phyloP scores from a whole-genome alignment of 129 eudicot genomes.

The Gnaphalium uliginosum region DNA sequence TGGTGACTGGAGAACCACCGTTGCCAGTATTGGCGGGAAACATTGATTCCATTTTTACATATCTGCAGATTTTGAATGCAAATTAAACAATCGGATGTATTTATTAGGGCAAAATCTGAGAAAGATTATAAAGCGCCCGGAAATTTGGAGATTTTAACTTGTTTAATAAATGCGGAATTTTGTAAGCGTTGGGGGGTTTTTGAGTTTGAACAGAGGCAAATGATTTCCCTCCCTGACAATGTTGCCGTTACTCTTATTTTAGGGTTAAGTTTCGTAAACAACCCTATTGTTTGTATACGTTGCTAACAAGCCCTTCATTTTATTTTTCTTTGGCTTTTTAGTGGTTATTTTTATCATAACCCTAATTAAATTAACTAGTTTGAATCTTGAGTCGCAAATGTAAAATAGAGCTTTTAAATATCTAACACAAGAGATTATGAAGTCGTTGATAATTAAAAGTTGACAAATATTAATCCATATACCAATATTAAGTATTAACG shows the following conservation, averaged over 20 bases:
- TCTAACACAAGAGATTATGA: too few relatives aligned
- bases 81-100: neutral
- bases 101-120: neutral
- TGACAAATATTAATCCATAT: too few relatives aligned
- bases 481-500: too few relatives aligned
- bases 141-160: neutral
- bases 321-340: too few relatives aligned
- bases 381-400: too few relatives aligned
- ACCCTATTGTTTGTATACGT: too few relatives aligned
- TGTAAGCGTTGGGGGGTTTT: neutral
- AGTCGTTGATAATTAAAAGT: too few relatives aligned
- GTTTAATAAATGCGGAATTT: neutral
- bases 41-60: conserved; percentile 47
- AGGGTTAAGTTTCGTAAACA: neutral
- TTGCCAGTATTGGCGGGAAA: conserved; percentile 36
- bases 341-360: too few relatives aligned
- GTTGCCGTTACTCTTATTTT: neutral
- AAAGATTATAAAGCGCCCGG: too few relatives aligned
- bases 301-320: too few relatives aligned
- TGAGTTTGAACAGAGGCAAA: neutral
- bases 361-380: too few relatives aligned
- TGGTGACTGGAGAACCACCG: conserved; percentile 34
- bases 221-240: neutral
- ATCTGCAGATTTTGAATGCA: neutral
- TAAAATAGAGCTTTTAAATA: too few relatives aligned